Evolutionary conservation across 108 stramenopile genomes (phyloP).

Genomic region (Pseudonitzschia multistriata): DNA sequence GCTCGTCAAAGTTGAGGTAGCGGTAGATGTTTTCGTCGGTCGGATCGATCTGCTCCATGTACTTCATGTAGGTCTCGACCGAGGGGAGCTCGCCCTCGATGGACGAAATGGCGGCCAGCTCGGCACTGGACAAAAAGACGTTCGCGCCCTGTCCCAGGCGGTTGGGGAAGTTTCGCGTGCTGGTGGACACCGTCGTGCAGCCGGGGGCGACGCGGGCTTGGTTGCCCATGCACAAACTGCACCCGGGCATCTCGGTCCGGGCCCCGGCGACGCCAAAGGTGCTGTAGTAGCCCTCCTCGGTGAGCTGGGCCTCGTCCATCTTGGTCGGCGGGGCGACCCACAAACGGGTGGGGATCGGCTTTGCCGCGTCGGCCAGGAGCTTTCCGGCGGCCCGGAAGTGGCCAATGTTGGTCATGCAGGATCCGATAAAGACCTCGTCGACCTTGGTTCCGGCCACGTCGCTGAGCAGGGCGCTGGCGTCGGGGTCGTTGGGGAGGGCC

Average conservation of each 20-base stretch:
- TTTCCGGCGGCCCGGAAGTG: conserved; percentile 98
- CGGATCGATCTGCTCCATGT: conserved; percentile 76
- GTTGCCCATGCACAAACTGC: conserved; percentile 96
- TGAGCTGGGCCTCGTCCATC: conserved; percentile 96
- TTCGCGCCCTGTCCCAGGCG: conserved; percentile 94
- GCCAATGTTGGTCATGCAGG: conserved; percentile 97
- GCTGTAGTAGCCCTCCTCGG: conserved; percentile 94
- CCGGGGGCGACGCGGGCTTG: conserved; percentile 94
- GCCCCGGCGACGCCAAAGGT: conserved; percentile 92
- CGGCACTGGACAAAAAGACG: conserved; percentile 91
- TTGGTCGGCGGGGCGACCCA: conserved; percentile 96
- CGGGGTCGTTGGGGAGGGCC: conserved; percentile 94
- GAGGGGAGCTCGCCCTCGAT: conserved; percentile 89
- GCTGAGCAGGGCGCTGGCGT: conserved; percentile 83
- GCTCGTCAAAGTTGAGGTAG: conserved; percentile 94
- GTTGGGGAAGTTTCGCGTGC: conserved; percentile 96
- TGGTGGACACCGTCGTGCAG: conserved; percentile 90
- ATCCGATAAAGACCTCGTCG: conserved; percentile 95
- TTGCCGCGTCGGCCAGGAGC: conserved; percentile 56
- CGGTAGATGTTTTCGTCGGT: conserved; percentile 93
- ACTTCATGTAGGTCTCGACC: conserved; percentile 83
- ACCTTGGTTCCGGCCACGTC: conserved; percentile 87
- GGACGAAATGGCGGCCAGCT: conserved; percentile 86
- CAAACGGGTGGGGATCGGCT: conserved; percentile 84
- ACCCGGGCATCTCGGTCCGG: conserved; percentile 96